Conservation (phyloP, 129 eudicot genomes). For the Centrapalus pauciflorus region DNA sequence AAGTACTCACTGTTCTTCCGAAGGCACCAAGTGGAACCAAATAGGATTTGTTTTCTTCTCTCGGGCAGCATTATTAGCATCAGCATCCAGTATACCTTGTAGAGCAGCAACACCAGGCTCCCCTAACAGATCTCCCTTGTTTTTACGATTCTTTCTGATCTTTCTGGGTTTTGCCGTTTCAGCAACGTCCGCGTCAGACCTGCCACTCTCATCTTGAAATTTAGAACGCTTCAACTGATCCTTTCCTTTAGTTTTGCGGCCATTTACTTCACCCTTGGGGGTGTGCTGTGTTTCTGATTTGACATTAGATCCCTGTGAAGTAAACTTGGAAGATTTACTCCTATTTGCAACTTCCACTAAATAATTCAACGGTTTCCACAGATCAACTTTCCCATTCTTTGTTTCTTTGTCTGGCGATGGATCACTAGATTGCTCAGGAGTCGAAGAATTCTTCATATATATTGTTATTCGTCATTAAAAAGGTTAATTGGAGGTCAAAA, state of each 20-base stretch:
- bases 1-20: slow-evolving; percentile 58
- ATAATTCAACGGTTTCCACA: slow-evolving; percentile 71
- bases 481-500: background rate
- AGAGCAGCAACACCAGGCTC: slow-evolving; percentile 39
- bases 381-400: slow-evolving; percentile 54
- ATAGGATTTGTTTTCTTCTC: slow-evolving; percentile 51
- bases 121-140: slow-evolving; percentile 34
- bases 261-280: slow-evolving; percentile 35
- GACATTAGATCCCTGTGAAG: slow-evolving; percentile 44
- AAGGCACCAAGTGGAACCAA: slow-evolving; percentile 75
- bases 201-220: slow-evolving; percentile 54
- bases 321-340: slow-evolving; percentile 57
- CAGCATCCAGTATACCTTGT: slow-evolving; percentile 49
- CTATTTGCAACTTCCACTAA: slow-evolving; percentile 80
- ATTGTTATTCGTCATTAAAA: slow-evolving; percentile 13
- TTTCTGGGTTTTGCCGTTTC: slow-evolving; percentile 60
- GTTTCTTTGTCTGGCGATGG: slow-evolving; percentile 41
- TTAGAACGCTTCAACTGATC: slow-evolving; percentile 38
- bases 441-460: slow-evolving; percentile 49
- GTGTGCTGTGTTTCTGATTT: slow-evolving; percentile 41
- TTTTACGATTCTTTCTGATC: slow-evolving; percentile 43
- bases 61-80: slow-evolving; percentile 30
- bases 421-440: slow-evolving; percentile 46
- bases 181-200: slow-evolving; percentile 35
- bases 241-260: slow-evolving; percentile 42